phyloP scores from a whole-genome alignment of 2,329 filamentous ascomycete species.

The Byssoonygena ceratinophila region DNA sequence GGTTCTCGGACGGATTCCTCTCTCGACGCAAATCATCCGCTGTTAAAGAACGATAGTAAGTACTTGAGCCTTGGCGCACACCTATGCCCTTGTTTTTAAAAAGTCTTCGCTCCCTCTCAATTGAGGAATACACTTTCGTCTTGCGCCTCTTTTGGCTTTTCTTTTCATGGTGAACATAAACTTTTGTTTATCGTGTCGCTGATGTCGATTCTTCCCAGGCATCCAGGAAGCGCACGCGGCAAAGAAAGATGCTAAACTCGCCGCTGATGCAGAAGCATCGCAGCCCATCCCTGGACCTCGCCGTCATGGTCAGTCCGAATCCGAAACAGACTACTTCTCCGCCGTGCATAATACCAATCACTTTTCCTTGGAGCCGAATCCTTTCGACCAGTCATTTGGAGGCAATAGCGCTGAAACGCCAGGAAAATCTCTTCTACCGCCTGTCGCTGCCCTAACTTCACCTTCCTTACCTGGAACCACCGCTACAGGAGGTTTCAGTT shows the following conservation, averaged over 20 bases:
- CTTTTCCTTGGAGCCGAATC: constrained; percentile 69
- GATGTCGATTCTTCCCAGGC: neutral
- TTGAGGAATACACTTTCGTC: too few relatives aligned
- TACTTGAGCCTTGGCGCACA: neutral
- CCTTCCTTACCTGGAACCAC: constrained; percentile 71
- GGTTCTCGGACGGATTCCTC: constrained; percentile 30
- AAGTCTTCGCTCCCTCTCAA: too few relatives aligned
- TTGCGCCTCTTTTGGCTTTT: neutral
- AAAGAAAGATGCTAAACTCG: constrained; percentile 33
- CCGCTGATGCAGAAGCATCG: constrained; percentile 48
- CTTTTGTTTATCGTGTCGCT: neutral
- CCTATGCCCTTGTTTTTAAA: too few relatives aligned
- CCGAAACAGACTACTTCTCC: constrained; percentile 54
- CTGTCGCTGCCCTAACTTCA: constrained; percentile 82
- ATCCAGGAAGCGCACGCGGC: constrained; percentile 19
- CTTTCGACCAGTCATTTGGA: constrained; percentile 91
- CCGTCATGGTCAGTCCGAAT: constrained; percentile 35
- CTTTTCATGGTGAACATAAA: neutral
- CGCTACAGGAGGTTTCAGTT: constrained; percentile 60
- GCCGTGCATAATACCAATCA: constrained; percentile 43
- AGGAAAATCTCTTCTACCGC: constrained; percentile 69
- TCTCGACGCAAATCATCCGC: constrained; percentile 36
- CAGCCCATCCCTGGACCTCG: constrained; percentile 62
- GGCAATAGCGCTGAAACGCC: constrained; percentile 63
- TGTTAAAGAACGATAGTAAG: constrained; percentile 34